phyloP scores from a whole-genome alignment of 164 flowering plant genomes.

The Warburgia ugandensis region DNA sequence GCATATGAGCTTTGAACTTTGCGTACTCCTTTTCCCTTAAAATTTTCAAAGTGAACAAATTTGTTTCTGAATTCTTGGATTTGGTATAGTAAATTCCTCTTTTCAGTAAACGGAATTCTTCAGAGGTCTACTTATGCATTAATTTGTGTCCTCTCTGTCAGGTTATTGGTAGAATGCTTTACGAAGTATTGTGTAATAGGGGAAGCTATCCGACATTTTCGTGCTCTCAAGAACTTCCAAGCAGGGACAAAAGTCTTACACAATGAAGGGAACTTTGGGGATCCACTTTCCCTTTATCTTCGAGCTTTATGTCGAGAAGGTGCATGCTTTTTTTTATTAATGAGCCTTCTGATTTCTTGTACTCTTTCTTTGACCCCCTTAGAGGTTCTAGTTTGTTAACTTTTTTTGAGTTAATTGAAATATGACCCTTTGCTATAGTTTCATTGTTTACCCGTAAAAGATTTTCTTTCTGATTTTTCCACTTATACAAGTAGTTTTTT shows the following conservation, averaged over 20 bases:
- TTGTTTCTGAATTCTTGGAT: too few relatives aligned
- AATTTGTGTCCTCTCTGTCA: constrained; percentile 19
- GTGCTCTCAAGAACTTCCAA: constrained; percentile 67
- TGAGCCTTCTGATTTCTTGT: too few relatives aligned
- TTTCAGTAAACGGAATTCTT: too few relatives aligned
- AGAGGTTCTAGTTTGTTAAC: too few relatives aligned
- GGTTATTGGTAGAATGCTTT: constrained; percentile 93
- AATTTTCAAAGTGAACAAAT: too few relatives aligned
- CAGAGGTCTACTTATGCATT: not conserved
- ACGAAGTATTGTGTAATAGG: constrained; percentile 78
- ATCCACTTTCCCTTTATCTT: constrained; percentile 91
- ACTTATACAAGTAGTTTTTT: too few relatives aligned
- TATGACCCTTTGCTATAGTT: not conserved
- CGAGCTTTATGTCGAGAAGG: constrained; percentile 96
- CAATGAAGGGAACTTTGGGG: constrained; percentile 79
- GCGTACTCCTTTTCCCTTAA: too few relatives aligned
- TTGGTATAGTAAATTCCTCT: too few relatives aligned
- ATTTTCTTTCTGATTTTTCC: not conserved
- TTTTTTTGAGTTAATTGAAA: too few relatives aligned
- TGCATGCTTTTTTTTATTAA: too few relatives aligned
- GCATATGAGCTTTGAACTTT: too few relatives aligned
- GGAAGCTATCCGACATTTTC: constrained; percentile 96
- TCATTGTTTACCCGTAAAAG: not conserved
- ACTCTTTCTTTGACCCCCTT: too few relatives aligned
- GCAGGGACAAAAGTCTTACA: constrained; percentile 72